Evolutionary conservation across 1,284 basidiomycete genomes (phyloP).

Genomic region (Heterobasidion annosum): DNA sequence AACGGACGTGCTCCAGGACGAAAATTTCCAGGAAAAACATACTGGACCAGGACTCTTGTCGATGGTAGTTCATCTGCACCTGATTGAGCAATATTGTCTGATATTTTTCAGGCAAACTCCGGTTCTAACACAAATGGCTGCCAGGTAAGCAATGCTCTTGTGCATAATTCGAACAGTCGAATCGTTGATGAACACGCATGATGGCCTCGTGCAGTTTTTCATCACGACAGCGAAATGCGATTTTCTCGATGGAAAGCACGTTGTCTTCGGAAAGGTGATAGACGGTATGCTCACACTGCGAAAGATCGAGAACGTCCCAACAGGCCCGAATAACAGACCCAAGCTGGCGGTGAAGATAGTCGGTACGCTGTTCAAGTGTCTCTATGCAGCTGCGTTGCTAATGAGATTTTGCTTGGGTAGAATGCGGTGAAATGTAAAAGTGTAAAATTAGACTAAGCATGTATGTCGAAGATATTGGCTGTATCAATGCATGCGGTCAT

Average conservation of each 20-base stretch:
- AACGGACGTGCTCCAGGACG: constrained; percentile 49
- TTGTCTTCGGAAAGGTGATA: constrained; percentile 86
- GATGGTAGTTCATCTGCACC: constrained; percentile 44
- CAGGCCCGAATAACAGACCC: constrained; percentile 79
- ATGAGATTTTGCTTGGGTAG: not conserved
- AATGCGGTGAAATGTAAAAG: constrained; percentile 3
- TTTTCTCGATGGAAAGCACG: constrained; percentile 92
- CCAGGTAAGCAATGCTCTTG: constrained; percentile 42
- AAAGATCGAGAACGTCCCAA: constrained; percentile 92
- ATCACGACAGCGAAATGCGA: constrained; percentile 91
- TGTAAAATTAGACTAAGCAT: not conserved
- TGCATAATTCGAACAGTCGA: not conserved
- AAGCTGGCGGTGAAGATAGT: constrained; percentile 80
- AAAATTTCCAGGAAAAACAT: constrained; percentile 92
- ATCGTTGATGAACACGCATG: not conserved
- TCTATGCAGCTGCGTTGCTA: not conserved
- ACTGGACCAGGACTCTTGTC: constrained; percentile 76
- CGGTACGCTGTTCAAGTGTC: constrained; percentile 34
- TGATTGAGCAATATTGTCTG: not conserved
- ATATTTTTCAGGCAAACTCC: constrained; percentile 70
- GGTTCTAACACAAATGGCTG: constrained; percentile 91
- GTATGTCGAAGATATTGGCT: no score
- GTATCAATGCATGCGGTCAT: no score
- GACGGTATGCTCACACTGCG: constrained; percentile 86
- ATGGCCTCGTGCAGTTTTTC: constrained; percentile 65